phyloP scores from a whole-genome alignment of 1,139 yeast genomes.

The Pichia sp. region DNA sequence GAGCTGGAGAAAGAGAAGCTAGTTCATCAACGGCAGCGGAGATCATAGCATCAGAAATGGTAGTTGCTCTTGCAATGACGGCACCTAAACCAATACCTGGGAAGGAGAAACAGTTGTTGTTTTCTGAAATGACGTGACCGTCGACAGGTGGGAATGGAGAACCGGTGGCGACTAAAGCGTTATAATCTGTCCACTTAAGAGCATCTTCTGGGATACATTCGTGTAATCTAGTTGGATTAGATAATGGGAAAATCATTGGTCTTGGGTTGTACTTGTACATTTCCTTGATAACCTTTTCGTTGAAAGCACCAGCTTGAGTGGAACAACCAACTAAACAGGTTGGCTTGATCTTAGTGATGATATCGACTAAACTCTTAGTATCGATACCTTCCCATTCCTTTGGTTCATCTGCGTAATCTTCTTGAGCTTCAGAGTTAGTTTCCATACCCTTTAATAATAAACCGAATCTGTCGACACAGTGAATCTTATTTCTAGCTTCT shows the following conservation, averaged over 20 bases:
- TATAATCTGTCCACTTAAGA: slow-evolving; percentile 87
- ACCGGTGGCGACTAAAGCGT: slow-evolving; percentile 94
- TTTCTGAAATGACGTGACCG: slow-evolving; percentile 85
- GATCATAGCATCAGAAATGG: slow-evolving; percentile 86
- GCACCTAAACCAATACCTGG: slow-evolving; percentile 98
- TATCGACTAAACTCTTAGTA: slow-evolving; percentile 64
- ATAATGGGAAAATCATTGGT: slow-evolving; percentile 93
- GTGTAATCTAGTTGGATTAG: slow-evolving; percentile 95
- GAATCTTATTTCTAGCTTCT: slow-evolving; percentile 71
- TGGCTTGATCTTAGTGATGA: slow-evolving; percentile 74
- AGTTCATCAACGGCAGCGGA: slow-evolving; percentile 94
- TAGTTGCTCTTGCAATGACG: slow-evolving; percentile 76
- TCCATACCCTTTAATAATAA: slow-evolving; percentile 62
- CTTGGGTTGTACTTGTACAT: slow-evolving; percentile 86
- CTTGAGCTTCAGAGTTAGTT: slow-evolving; percentile 62
- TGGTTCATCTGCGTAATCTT: slow-evolving; percentile 69
- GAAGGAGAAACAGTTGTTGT: slow-evolving; percentile 95
- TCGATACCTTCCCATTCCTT: slow-evolving; percentile 73
- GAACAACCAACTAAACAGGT: slow-evolving; percentile 94
- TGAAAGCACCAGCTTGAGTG: slow-evolving; percentile 97
- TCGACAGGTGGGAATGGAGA: slow-evolving; percentile 96
- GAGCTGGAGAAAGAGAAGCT: slow-evolving; percentile 74
- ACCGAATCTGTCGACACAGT: slow-evolving; percentile 83
- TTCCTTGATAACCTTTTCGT: slow-evolving; percentile 77
- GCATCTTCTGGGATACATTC: slow-evolving; percentile 92